Percentiles rank a stretch among this genome's conserved stretches.
Evolutionary conservation across 2,329 filamentous ascomycete species (phyloP).

Genomic region (Paecilomyces niveus): DNA sequence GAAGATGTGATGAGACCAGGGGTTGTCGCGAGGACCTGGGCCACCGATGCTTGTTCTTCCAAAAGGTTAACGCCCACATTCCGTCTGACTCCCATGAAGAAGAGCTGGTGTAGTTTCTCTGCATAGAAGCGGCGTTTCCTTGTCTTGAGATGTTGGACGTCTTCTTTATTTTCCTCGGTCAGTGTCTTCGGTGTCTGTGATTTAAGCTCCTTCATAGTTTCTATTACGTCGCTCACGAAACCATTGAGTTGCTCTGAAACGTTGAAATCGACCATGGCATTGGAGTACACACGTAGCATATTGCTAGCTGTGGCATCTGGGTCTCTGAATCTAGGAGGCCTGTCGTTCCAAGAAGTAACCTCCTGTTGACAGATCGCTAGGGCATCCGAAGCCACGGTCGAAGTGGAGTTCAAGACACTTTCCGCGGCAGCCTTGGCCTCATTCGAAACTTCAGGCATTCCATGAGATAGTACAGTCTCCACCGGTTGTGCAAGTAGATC

Average conservation of each 20-base stretch:
- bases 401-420: constrained; percentile 9
- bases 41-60: constrained; percentile 63
- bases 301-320: constrained; percentile 61
- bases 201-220: constrained; percentile 64
- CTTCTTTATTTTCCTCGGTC: constrained; percentile 77
- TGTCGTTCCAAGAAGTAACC: constrained; percentile 31
- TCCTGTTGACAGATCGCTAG: constrained; percentile 24
- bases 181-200: constrained; percentile 75
- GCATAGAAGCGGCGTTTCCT: constrained; percentile 86
- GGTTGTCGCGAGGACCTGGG: constrained; percentile 59
- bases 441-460: constrained; percentile 26
- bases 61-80: constrained; percentile 72
- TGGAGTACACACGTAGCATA: constrained; percentile 60
- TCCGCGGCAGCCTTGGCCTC: constrained; percentile 13
- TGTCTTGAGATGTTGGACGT: constrained; percentile 81
- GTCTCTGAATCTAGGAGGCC: constrained; percentile 63
- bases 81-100: constrained; percentile 81
- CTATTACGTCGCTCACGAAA: constrained; percentile 63
- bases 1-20: constrained; percentile 26
- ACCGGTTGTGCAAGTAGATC: constrained; percentile 69
- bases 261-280: constrained; percentile 47
- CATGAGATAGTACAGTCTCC: constrained; percentile 46
- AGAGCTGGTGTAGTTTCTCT: constrained; percentile 74
- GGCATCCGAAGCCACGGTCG: constrained; percentile 20
- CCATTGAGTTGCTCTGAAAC: constrained; percentile 54